A percentile compares a stretch with the other conserved stretches of the same genome.
phyloP scores from a whole-genome alignment of 1,284 basidiomycete species.

The Rhodotorula sp. region DNA sequence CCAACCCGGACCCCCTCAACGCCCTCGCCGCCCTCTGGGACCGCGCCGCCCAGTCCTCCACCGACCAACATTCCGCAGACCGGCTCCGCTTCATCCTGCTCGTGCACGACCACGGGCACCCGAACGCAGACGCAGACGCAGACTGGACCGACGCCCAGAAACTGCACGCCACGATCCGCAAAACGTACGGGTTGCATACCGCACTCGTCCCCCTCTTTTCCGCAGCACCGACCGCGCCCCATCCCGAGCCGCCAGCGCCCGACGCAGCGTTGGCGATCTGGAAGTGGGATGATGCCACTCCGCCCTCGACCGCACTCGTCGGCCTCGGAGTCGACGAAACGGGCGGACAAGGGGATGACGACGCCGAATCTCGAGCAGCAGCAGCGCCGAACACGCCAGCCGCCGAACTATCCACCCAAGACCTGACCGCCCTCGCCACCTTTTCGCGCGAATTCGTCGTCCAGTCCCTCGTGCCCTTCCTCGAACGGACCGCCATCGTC shows the following conservation, averaged over 20 bases:
- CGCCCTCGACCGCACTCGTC: neutral
- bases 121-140: constrained; percentile 5
- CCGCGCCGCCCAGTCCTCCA: too few relatives aligned
- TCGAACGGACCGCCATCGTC: constrained; percentile 88
- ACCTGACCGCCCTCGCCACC: constrained; percentile 58
- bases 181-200: constrained; percentile 45
- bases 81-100: constrained; percentile 45
- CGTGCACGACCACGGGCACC: constrained; percentile 41
- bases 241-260: constrained; percentile 8
- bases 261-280: constrained; percentile 11
- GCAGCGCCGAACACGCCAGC: too few relatives aligned
- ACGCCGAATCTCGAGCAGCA: neutral
- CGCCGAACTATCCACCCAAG: constrained; percentile 13
- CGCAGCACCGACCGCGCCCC: constrained; percentile 5
- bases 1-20: constrained; percentile 45
- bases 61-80: constrained; percentile 37
- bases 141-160: constrained; percentile 35
- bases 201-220: constrained; percentile 41
- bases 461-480: constrained; percentile 90
- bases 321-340: constrained; percentile 14
- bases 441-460: constrained; percentile 87
- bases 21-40: constrained; percentile 45
- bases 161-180: constrained; percentile 41
- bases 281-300: neutral
- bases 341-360: neutral